These are phyloP conservation scores for Austroboletus festivus DNA, from an alignment of 768 basidiomycete genomes.

Conservation along the genomic window DNA sequence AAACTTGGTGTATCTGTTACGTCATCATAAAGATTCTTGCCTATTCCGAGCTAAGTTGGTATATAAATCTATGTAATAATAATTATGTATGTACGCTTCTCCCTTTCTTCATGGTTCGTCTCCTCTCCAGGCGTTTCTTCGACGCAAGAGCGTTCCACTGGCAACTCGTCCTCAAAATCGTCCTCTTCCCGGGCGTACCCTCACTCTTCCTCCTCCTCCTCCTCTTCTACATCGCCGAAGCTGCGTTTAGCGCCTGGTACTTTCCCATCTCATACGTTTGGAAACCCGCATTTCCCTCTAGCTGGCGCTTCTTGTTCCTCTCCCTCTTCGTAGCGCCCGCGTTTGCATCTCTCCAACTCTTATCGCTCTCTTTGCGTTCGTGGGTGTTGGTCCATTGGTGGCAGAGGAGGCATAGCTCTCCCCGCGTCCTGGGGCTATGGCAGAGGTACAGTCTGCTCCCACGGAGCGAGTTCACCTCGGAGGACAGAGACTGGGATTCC, in stretches of 20 bases:
- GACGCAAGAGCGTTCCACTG: no score
- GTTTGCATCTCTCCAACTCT: conserved; percentile 10
- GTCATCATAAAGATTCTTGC: no score
- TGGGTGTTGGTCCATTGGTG: not conserved
- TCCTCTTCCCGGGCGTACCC: not conserved
- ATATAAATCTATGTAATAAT: no score
- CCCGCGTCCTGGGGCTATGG: no score
- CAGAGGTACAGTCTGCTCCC: conserved; percentile 11
- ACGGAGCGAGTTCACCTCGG: conserved; percentile 8
- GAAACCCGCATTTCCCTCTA: conserved; percentile 18
- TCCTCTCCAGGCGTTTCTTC: no score
- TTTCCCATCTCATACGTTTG: conserved; percentile 7
- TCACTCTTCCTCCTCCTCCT: not conserved
- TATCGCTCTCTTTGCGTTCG: not conserved
- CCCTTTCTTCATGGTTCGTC: no score
- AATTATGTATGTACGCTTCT: no score
- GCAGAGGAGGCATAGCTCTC: not conserved
- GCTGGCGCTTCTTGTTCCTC: conserved; percentile 17
- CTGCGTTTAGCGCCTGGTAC: conserved; percentile 8
- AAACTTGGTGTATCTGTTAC: no score
- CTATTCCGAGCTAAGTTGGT: no score
- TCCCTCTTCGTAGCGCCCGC: conserved; percentile 11
- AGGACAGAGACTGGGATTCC: not conserved
- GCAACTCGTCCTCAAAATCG: not conserved
- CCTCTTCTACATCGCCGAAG: conserved; percentile 11